phyloP scores from a whole-genome alignment of 2,329 filamentous ascomycete genomes.

The Dendryphion nanum region DNA sequence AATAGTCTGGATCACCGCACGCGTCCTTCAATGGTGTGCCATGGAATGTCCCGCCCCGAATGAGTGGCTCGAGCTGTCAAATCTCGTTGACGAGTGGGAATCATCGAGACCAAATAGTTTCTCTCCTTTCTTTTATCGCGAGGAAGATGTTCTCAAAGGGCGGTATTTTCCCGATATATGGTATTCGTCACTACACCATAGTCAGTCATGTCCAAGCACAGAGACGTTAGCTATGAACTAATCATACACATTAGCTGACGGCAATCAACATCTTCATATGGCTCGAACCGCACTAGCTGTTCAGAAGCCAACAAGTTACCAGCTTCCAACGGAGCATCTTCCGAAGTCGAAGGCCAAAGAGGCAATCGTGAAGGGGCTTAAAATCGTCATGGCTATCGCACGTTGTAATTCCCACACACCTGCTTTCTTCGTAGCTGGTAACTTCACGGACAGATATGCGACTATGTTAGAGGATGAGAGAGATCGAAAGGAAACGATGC shows the following conservation, averaged over 20 bases:
- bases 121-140: background rate
- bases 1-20: background rate
- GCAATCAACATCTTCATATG: background rate
- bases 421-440: too few species aligned
- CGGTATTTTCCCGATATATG: background rate
- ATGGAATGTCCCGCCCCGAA: background rate
- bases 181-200: background rate
- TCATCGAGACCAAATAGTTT: background rate
- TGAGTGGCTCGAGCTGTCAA: background rate
- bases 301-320: background rate
- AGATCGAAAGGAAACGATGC: too few species aligned
- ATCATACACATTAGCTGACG: background rate
- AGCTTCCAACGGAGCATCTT: too few species aligned
- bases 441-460: too few species aligned
- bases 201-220: background rate
- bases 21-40: background rate
- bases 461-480: too few species aligned
- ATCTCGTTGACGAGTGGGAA: background rate
- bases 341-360: too few species aligned
- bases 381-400: too few species aligned
- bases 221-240: background rate
- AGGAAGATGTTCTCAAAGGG: background rate
- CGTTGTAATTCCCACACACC: too few species aligned
- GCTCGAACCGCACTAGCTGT: background rate
- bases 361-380: too few species aligned